A percentile compares a stretch with the other conserved stretches of the same genome.
phyloP scores from a whole-genome alignment of 768 basidiomycete genomes.

The Guyanaporus albipodus region DNA sequence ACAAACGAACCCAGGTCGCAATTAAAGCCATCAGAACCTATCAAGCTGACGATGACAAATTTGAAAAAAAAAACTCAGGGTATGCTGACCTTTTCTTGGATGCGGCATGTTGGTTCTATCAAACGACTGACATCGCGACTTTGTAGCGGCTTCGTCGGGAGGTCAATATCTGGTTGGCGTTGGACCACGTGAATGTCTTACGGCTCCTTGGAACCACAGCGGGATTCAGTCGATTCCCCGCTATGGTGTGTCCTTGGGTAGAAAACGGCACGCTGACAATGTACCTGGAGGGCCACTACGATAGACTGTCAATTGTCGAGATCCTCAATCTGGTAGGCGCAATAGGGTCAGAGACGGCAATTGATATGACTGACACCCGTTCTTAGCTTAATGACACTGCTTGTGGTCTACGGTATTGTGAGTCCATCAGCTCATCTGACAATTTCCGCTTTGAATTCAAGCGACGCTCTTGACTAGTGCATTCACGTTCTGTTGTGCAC shows the following conservation, averaged over 20 bases:
- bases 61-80: conserved; percentile 1
- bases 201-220: conserved; percentile 18
- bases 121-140: not conserved
- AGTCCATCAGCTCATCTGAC: not conserved
- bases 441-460: too few relatives aligned
- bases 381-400: conserved; percentile 14
- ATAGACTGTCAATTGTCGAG: conserved; percentile 1
- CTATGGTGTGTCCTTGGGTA: conserved; percentile 27
- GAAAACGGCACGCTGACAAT: conserved; percentile 19
- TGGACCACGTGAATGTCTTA: conserved; percentile 23
- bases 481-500: conserved; percentile 16
- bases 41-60: not conserved
- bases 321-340: not conserved
- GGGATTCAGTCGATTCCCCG: conserved; percentile 24
- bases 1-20: not conserved
- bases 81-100: too few relatives aligned
- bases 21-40: conserved; percentile 1
- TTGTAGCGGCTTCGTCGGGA: conserved; percentile 3
- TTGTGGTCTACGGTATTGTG: conserved; percentile 12
- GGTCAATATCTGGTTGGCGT: conserved; percentile 17
- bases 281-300: conserved; percentile 16
- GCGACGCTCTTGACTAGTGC: conserved; percentile 5
- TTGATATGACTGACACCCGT: not conserved
- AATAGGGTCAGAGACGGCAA: not conserved
- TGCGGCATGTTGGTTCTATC: not conserved